Percentiles rank a stretch among this genome's conserved stretches.
phyloP scores from a whole-genome alignment of 352 stramenopile genomes.

The Globisporangium nodosum region DNA sequence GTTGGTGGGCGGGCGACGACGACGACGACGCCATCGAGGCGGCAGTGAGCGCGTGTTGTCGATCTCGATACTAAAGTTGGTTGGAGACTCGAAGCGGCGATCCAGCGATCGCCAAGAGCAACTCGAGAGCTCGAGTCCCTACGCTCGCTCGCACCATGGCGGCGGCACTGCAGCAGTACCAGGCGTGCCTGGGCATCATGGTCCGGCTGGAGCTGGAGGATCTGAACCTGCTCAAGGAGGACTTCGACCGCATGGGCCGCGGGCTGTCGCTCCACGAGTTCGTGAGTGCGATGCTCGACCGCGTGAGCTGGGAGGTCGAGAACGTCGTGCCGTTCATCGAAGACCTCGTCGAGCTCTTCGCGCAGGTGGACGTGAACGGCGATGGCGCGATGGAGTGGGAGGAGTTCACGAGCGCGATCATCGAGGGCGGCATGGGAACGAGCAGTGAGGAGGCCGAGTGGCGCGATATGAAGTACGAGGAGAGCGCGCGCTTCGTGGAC shows the following conservation, averaged over 20 bases:
- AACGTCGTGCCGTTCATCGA: conserved; percentile 61
- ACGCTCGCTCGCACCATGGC: conserved; percentile 21
- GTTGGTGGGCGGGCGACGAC: background rate
- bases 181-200: conserved; percentile 77
- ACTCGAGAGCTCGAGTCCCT: no score
- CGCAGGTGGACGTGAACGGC: conserved; percentile 71
- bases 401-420: conserved; percentile 78
- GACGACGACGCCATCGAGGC: conserved; percentile 6
- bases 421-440: conserved; percentile 69
- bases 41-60: no score
- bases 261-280: conserved; percentile 59
- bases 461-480: conserved; percentile 71
- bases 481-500: conserved; percentile 48
- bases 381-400: conserved; percentile 82
- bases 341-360: conserved; percentile 74
- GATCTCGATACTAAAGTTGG: no score
- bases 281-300: conserved; percentile 67
- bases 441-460: conserved; percentile 33
- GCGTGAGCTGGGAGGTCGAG: conserved; percentile 47
- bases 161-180: conserved; percentile 61
- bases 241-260: conserved; percentile 55
- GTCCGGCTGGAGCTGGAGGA: conserved; percentile 69
- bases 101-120: background rate
- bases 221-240: conserved; percentile 48
- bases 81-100: no score